Conservation (phyloP, 2,329 filamentous ascomycete species). For the Leptographium galeiforme region DNA sequence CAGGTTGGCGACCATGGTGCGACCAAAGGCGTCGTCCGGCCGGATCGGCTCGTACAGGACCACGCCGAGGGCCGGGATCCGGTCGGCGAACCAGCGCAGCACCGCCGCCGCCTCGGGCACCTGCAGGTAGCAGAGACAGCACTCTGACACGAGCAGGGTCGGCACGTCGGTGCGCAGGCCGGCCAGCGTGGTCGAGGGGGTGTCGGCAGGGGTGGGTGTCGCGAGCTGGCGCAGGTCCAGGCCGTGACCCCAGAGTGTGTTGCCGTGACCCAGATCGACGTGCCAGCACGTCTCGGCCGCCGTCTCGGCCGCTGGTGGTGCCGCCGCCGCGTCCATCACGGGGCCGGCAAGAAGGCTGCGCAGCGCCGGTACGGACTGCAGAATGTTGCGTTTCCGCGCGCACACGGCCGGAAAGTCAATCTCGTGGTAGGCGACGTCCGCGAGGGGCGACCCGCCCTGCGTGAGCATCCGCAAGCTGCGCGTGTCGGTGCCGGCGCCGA, state of each 20-base stretch:
- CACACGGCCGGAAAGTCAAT: conserved; percentile 74
- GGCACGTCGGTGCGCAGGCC: conserved; percentile 47
- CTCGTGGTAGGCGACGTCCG: conserved; percentile 67
- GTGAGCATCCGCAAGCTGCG: conserved; percentile 64
- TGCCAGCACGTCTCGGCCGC: conserved; percentile 29
- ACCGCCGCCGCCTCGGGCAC: conserved; percentile 49
- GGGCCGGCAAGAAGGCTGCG: conserved; percentile 24
- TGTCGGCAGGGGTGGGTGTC: not conserved
- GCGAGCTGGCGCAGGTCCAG: conserved; percentile 55
- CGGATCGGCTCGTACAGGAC: conserved; percentile 83
- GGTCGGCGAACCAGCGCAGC: conserved; percentile 48
- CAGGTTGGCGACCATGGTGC: conserved; percentile 85
- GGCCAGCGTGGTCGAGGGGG: conserved; percentile 14
- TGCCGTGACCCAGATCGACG: conserved; percentile 23
- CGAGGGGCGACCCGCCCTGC: conserved; percentile 15
- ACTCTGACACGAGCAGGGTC: conserved; percentile 84
- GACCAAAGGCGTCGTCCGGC: conserved; percentile 74
- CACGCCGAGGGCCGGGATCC: conserved; percentile 36
- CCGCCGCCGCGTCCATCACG: conserved; percentile 1
- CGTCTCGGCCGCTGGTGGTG: not conserved
- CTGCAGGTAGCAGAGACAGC: conserved; percentile 82
- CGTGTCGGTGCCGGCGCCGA: conserved; percentile 91
- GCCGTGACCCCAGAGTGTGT: conserved; percentile 43
- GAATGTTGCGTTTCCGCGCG: conserved; percentile 46
- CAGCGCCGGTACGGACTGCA: conserved; percentile 32